Conservation (phyloP, 768 basidiomycete species). For the Chalciporus sphaerocephalus region DNA sequence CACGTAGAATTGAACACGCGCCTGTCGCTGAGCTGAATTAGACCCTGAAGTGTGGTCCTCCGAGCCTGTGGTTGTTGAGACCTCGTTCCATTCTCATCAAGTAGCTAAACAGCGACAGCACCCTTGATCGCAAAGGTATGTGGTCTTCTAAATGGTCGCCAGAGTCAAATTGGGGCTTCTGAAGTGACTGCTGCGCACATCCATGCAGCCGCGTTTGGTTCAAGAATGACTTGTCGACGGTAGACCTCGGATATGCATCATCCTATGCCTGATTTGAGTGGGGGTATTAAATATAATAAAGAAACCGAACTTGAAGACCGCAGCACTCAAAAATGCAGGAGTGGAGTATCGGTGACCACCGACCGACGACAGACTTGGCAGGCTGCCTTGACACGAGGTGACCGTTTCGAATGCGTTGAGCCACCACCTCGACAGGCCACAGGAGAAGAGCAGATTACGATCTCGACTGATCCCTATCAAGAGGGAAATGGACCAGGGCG, state of each 20-base stretch:
- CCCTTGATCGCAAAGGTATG: constrained; percentile 25
- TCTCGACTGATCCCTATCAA: neutral
- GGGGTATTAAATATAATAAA: neutral
- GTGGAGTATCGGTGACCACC: neutral
- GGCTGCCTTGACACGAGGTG: neutral
- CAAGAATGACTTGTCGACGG: constrained; percentile 7
- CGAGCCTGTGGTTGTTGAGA: constrained; percentile 16
- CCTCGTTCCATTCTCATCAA: constrained; percentile 31
- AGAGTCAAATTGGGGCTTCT: constrained; percentile 19
- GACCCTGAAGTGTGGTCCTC: constrained; percentile 26
- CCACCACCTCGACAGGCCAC: neutral
- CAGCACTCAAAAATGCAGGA: constrained; percentile 8
- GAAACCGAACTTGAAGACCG: neutral
- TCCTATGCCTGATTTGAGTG: constrained; percentile 5
- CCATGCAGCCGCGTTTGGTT: constrained; percentile 9
- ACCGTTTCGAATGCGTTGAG: neutral
- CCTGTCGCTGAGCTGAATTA: constrained; percentile 23
- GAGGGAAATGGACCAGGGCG: neutral
- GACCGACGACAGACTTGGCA: neutral
- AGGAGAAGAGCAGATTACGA: neutral
- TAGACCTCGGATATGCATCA: constrained; percentile 15
- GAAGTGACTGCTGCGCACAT: constrained; percentile 4
- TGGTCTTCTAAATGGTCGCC: constrained; percentile 20
- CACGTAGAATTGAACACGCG: constrained; percentile 16
- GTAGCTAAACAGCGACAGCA: constrained; percentile 17